A percentile compares a stretch with the other conserved stretches of the same genome.
Conservation (phyloP, 495 filamentous ascomycete genomes). For the Penicillium simplicissimum region DNA sequence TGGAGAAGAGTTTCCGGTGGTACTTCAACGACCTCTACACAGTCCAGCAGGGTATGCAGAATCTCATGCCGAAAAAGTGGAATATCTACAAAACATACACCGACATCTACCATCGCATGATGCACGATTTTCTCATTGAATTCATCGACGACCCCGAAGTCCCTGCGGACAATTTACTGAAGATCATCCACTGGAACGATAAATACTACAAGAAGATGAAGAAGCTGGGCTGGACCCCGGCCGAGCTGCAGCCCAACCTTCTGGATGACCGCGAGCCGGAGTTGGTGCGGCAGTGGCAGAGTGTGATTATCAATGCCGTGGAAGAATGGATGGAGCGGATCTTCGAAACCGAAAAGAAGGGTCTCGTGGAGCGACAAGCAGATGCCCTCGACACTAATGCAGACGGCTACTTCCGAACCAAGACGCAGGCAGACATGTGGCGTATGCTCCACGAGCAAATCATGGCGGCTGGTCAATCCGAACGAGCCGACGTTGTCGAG, state of each 20-base stretch:
- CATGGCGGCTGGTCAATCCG: constrained; percentile 73
- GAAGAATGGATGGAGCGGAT: constrained; percentile 98
- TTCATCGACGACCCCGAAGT: constrained; percentile 80
- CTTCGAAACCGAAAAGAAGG: constrained; percentile 71
- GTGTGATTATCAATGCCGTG: constrained; percentile 89
- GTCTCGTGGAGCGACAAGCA: constrained; percentile 73
- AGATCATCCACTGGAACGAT: constrained; percentile 91
- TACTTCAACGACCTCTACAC: constrained; percentile 96
- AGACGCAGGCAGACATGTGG: constrained; percentile 92
- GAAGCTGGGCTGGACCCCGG: constrained; percentile 74
- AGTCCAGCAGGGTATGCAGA: constrained; percentile 85
- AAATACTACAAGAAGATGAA: constrained; percentile 96
- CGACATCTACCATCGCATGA: constrained; percentile 84
- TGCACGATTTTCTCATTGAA: constrained; percentile 87
- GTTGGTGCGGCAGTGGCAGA: constrained; percentile 88
- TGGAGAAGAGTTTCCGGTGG: constrained; percentile 88
- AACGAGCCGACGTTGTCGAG: constrained; percentile 82
- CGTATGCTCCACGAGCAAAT: constrained; percentile 94
- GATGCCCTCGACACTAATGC: constrained; percentile 83
- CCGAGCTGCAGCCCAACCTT: constrained; percentile 76
- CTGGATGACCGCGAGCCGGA: constrained; percentile 87
- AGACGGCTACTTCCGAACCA: constrained; percentile 84
- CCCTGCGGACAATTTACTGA: constrained; percentile 74
- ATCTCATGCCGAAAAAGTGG: constrained; percentile 95
- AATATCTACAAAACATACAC: constrained; percentile 90